Evolutionary conservation across 371 early-diverging fungal species (phyloP).

Genomic region (Syncephalastrum monosporum): DNA sequence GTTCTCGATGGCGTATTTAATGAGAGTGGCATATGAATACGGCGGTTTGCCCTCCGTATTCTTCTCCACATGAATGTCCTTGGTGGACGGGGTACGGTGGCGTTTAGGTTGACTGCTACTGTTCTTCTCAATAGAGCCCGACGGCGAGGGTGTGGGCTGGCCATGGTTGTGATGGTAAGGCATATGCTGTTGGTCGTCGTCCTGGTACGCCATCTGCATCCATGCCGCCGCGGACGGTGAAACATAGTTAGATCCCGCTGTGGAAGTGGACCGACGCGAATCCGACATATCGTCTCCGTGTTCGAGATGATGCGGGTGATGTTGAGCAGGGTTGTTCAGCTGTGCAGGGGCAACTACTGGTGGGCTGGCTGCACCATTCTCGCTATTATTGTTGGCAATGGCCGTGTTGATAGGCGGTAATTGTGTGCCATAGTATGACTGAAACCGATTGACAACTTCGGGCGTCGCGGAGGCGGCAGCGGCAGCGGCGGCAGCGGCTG

Average conservation of each 20-base stretch:
- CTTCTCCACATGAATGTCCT: conserved; percentile 29
- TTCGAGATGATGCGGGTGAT: conserved; percentile 3
- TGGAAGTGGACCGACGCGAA: conserved; percentile 14
- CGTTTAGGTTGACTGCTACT: conserved; percentile 10
- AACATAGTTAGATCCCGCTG: conserved; percentile 2
- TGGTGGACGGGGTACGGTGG: conserved; percentile 18
- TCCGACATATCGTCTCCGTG: neutral
- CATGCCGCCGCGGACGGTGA: neutral
- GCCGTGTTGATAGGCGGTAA: conserved; percentile 19
- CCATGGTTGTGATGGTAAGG: conserved; percentile 18
- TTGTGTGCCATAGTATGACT: conserved; percentile 15
- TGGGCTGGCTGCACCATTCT: conserved; percentile 1
- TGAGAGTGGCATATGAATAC: conserved; percentile 87
- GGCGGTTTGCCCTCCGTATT: conserved; percentile 66
- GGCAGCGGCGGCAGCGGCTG: conserved; percentile 1
- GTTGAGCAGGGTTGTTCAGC: conserved; percentile 6
- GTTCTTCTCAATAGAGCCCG: conserved; percentile 12
- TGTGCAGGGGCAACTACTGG: conserved; percentile 6
- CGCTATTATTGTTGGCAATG: neutral
- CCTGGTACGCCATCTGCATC: conserved; percentile 7
- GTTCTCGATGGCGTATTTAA: conserved; percentile 81
- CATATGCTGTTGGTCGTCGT: conserved; percentile 1
- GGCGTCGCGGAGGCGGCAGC: conserved; percentile 1
- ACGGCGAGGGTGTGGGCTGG: conserved; percentile 19
- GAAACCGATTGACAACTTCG: conserved; percentile 8